phyloP scores from a whole-genome alignment of 225 moss, liverwort and hornwort genomes.

The Bryoerythrophyllum caledonicum region DNA sequence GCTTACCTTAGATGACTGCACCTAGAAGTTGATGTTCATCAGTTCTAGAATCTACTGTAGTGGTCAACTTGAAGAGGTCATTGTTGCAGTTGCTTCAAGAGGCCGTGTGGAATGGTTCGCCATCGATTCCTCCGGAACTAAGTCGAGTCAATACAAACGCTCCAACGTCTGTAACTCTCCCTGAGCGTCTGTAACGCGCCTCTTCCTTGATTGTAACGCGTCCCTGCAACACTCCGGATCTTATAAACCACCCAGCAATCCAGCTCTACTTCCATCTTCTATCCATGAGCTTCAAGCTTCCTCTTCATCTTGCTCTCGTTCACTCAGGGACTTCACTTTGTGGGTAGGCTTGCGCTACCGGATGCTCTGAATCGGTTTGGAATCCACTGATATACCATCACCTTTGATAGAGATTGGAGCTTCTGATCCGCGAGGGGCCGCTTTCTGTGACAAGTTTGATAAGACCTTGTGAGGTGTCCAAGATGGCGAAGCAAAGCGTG shows the following conservation, averaged over 20 bases:
- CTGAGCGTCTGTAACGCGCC: neutral
- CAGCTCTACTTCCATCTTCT: neutral
- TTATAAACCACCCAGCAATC: neutral
- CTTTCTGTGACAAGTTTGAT: neutral
- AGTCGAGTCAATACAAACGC: too few relatives aligned
- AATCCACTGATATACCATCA: neutral
- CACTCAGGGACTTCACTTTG: neutral
- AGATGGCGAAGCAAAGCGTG: neutral
- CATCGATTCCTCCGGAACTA: too few relatives aligned
- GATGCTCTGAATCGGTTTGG: neutral
- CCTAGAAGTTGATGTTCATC: neutral
- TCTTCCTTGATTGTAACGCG: neutral
- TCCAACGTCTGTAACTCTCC: neutral
- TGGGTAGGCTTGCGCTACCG: neutral
- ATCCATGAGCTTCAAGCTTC: neutral
- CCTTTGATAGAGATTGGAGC: neutral
- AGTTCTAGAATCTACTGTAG: neutral
- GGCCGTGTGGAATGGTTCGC: too few relatives aligned
- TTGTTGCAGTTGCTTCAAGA: too few relatives aligned
- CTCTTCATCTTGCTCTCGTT: neutral
- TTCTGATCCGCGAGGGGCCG: neutral
- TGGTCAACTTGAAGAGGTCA: too few relatives aligned
- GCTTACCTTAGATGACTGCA: too few relatives aligned
- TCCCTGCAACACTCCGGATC: neutral
- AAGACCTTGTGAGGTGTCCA: neutral